Percentiles rank a stretch among this genome's conserved stretches.
Conservation (phyloP, 2,329 filamentous ascomycete species). For the Furcasterigmium furcatum region DNA sequence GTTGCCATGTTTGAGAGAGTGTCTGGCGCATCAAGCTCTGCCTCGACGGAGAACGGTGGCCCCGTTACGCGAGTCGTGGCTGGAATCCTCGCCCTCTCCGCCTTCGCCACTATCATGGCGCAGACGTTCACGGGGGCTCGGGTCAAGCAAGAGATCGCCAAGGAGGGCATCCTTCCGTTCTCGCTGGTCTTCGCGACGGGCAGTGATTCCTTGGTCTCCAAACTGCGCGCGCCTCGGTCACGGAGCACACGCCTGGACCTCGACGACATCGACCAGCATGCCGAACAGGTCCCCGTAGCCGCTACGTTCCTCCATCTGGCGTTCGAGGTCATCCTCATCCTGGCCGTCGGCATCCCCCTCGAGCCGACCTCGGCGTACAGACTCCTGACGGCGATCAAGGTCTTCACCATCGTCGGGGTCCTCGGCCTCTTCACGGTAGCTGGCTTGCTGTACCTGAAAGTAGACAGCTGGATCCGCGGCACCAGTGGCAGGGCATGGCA, state of each 20-base stretch:
- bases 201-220: constrained; percentile 5
- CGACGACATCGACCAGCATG: constrained; percentile 5
- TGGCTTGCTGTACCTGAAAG: constrained; percentile 3
- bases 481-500: background rate
- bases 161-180: constrained; percentile 42
- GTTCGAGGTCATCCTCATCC: constrained; percentile 8
- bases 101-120: constrained; percentile 44
- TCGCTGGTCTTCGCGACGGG: constrained; percentile 32
- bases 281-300: constrained; percentile 9
- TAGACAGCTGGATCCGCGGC: background rate
- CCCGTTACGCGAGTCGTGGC: constrained; percentile 26
- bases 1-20: constrained; percentile 18
- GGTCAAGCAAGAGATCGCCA: constrained; percentile 49
- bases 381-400: background rate
- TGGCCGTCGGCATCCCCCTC: constrained; percentile 5
- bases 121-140: constrained; percentile 43
- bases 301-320: constrained; percentile 10
- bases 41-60: constrained; percentile 1
- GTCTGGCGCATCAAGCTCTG: constrained; percentile 12
- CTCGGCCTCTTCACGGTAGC: constrained; percentile 1
- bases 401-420: background rate
- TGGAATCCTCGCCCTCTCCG: constrained; percentile 41
- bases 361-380: constrained; percentile 4
- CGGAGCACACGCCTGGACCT: background rate
- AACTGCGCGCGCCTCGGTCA: background rate